phyloP scores from a whole-genome alignment of 352 stramenopile species.

The Pythium vanterpoolii region DNA sequence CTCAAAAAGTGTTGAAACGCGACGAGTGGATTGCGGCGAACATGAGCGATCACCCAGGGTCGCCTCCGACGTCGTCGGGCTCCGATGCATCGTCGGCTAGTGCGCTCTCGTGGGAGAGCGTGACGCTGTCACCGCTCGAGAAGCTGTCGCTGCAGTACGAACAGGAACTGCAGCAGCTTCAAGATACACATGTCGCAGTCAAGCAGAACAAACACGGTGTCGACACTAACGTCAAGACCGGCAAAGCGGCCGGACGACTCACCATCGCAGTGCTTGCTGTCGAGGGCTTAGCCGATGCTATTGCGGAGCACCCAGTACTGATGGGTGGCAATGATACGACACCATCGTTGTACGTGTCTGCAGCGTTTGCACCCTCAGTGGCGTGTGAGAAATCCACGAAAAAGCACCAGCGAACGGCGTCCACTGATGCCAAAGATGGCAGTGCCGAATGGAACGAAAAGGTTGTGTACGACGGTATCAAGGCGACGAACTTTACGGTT shows the following conservation, averaged over 20 bases:
- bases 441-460: conserved; percentile 45
- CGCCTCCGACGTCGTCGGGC: conserved; percentile 26
- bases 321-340: conserved; percentile 6
- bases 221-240: conserved; percentile 48
- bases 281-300: conserved; percentile 31
- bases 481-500: conserved; percentile 60
- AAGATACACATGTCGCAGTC: conserved; percentile 29
- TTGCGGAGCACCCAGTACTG: conserved; percentile 35
- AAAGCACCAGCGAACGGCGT: conserved; percentile 55
- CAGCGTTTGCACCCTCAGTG: conserved; percentile 50
- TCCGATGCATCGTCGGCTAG: conserved; percentile 45
- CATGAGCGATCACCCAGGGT: conserved; percentile 42
- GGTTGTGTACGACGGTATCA: conserved; percentile 61
- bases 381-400: conserved; percentile 68
- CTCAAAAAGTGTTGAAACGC: conserved; percentile 21
- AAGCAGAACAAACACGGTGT: conserved; percentile 82
- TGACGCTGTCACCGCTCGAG: conserved; percentile 69
- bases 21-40: conserved; percentile 13
- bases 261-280: conserved; percentile 49
- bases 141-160: conserved; percentile 69
- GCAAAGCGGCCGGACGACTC: conserved; percentile 54
- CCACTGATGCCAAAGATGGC: conserved; percentile 20
- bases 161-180: conserved; percentile 53
- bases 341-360: conserved; percentile 54
- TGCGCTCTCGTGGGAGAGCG: conserved; percentile 77